Base-by-base conservation (phyloP, 202 grass and related monocot genomes). In the Cymbopogon flexuosus region DNA sequence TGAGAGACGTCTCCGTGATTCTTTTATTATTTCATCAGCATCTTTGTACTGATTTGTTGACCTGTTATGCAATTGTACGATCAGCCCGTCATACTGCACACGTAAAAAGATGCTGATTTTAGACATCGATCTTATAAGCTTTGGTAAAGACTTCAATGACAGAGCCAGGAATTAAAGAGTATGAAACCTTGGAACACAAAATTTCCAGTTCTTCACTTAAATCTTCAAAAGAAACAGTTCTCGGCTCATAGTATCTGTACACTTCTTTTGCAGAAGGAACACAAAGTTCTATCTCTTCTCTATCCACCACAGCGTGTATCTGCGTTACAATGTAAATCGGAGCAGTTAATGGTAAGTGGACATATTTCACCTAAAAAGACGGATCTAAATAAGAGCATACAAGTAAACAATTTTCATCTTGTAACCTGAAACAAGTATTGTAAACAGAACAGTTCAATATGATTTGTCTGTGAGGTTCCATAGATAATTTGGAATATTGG, bases 181-280 rank as follows among this genome's bases (percentile, higher is more conserved):
- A 75, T 70, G 30, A 36, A 64, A 97, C 89, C 94, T 89, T 86
- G 69, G 86, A 75, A 51, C 23, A 77, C 21, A 97, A 59, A 78
- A 57, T 47, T 72, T 27, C 18, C 74, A 91, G 71, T 65, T 91
- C 83, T 81, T 65, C 78, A 79, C 78, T 79, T 33, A 97, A 78
- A 65, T 88, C 84, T 73, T 94, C 84, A 76, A 93, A 88, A 62
- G 67, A 65, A 75, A 92, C 72, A 16, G 40, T 70, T 58, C 79
- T 94, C 0, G 85, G 54, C 57, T 84, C 84, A 87, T 94, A 97
- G 85, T 87, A 97, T 87, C 46, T 80, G 57, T 70, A 86, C 49
- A 97, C 76, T 84, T 92, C 86, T 90, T 86, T 84, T 78, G 91
- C 86, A 42, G 79, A 78, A 87, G 89, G 94, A 76, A 92, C 84